phyloP scores from a whole-genome alignment of 345 rosid species.

The Rhodamnia argentea region DNA sequence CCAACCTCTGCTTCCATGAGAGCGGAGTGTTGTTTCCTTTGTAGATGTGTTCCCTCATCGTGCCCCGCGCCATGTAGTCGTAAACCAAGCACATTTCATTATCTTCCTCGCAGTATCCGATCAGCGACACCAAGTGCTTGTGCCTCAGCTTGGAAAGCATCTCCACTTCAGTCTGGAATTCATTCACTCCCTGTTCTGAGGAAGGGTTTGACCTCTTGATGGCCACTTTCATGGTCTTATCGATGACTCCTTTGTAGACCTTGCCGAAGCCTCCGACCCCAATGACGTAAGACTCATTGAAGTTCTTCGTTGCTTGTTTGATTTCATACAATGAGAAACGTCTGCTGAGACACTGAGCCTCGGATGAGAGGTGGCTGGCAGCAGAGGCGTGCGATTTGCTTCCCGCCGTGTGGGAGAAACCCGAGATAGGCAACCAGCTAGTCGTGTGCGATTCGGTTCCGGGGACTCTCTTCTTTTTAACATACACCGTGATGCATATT shows the following conservation, averaged over 20 bases:
- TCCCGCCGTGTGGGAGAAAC: conserved; percentile 34
- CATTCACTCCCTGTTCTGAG: conserved; percentile 77
- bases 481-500: conserved; percentile 25
- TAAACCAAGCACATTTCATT: conserved; percentile 78
- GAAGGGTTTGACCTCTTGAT: conserved; percentile 66
- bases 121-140: conserved; percentile 80
- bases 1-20: conserved; percentile 67
- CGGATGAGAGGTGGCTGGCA: conserved; percentile 36
- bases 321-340: conserved; percentile 61
- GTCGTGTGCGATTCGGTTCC: conserved; percentile 38
- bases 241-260: conserved; percentile 70
- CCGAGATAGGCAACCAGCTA: conserved; percentile 61
- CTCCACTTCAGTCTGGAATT: conserved; percentile 76
- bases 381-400: conserved; percentile 43
- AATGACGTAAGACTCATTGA: conserved; percentile 54
- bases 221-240: conserved; percentile 47
- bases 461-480: conserved; percentile 13
- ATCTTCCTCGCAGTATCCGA: conserved; percentile 78
- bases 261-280: conserved; percentile 94
- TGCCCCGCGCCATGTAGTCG: conserved; percentile 86
- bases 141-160: conserved; percentile 80
- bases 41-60: conserved; percentile 65
- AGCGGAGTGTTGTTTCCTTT: conserved; percentile 38
- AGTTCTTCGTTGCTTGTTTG: conserved; percentile 47
- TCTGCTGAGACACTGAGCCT: conserved; percentile 57